These are phyloP conservation scores for Cordyceps militaris DNA, from an alignment of 2,329 filamentous ascomycete species.

Conservation along the genomic window DNA sequence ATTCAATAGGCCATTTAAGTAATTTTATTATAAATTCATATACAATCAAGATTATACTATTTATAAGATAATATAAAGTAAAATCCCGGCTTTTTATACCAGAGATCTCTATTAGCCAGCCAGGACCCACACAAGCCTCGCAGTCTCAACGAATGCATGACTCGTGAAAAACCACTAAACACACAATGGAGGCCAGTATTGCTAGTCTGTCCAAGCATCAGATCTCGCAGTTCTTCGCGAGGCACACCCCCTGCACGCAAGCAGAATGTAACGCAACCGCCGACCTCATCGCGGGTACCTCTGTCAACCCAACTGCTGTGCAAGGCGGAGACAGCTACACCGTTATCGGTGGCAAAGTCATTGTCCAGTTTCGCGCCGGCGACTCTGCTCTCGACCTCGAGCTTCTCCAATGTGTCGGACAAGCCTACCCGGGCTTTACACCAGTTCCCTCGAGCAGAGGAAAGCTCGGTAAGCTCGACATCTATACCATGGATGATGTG, in stretches of 20 bases:
- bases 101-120: too few species aligned
- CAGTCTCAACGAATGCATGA: too few species aligned
- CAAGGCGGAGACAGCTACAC: conserved; percentile 19
- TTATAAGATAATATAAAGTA: too few species aligned
- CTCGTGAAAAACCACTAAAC: too few species aligned
- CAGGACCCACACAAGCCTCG: too few species aligned
- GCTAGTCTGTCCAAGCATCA: not conserved
- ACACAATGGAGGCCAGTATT: not conserved
- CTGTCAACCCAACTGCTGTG: not conserved
- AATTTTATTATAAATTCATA: too few species aligned
- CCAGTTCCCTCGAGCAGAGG: conserved; percentile 10
- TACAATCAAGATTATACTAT: too few species aligned
- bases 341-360: conserved; percentile 10
- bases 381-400: conserved; percentile 11
- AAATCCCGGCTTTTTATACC: too few species aligned
- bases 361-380: conserved; percentile 18
- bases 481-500: conserved; percentile 16
- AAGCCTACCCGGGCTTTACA: conserved; percentile 15
- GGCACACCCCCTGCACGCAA: not conserved
- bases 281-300: not conserved
- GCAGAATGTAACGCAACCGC: not conserved
- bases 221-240: not conserved
- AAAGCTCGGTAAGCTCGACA: conserved; percentile 11
- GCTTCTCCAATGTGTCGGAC: conserved; percentile 11
- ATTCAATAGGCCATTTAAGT: not conserved